Percentiles rank a stretch among this genome's conserved stretches.
These are phyloP conservation scores for Macrotyloma uniflorum DNA, from an alignment of 306 rosid genomes.

Conservation along the genomic window DNA sequence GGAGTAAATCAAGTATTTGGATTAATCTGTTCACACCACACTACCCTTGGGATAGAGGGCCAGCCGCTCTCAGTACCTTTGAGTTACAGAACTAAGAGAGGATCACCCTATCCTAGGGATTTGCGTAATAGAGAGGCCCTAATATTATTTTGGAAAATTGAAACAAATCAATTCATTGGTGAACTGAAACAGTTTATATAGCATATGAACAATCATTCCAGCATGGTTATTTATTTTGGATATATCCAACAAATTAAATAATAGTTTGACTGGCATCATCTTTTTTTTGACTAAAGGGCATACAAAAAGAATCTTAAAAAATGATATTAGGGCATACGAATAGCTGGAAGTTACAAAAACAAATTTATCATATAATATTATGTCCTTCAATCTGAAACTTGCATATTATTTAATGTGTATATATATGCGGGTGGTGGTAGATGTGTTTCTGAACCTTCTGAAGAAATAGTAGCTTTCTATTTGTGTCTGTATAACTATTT, in stretches of 20 bases:
- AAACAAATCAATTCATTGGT: not conserved
- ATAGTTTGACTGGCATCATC: too few relatives aligned
- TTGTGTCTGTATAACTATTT: not conserved
- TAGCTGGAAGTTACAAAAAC: not conserved
- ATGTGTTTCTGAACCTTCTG: not conserved
- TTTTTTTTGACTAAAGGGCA: not conserved
- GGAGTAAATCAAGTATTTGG: too few relatives aligned
- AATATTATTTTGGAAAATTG: not conserved
- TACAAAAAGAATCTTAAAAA: not conserved
- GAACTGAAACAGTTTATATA: not conserved
- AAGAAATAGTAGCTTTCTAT: not conserved
- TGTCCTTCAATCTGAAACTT: not conserved
- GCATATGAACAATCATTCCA: not conserved
- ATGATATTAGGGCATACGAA: not conserved
- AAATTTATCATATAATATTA: not conserved
- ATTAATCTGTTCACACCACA: too few relatives aligned
- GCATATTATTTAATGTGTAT: not conserved
- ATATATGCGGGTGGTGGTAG: not conserved
- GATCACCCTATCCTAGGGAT: too few relatives aligned
- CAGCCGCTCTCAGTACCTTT: too few relatives aligned
- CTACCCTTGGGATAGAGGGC: too few relatives aligned
- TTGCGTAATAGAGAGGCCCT: too few relatives aligned
- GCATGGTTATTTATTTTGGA: not conserved
- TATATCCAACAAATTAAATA: too few relatives aligned
- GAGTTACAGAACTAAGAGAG: too few relatives aligned